Evolutionary conservation across 2,329 filamentous ascomycete species (phyloP).

Genomic region (Phyllosticta capitalensis): DNA sequence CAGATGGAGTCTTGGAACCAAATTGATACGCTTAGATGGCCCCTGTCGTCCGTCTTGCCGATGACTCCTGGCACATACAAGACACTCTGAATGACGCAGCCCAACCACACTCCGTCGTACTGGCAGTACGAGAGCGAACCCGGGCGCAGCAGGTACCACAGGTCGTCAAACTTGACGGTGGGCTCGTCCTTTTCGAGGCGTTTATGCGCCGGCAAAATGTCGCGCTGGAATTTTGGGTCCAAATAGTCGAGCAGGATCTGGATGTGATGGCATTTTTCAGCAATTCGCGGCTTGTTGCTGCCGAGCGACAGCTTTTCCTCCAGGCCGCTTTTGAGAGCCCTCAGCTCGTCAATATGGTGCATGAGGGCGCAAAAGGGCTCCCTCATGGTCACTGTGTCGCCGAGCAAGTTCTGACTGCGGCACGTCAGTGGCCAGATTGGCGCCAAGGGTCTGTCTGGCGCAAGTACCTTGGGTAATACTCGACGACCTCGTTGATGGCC

Average conservation of each 20-base stretch:
- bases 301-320: background rate
- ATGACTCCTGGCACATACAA: background rate
- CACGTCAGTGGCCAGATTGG: background rate
- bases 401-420: slow-evolving; percentile 5
- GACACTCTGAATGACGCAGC: slow-evolving; percentile 6
- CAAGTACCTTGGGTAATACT: slow-evolving; percentile 5
- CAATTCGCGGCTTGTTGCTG: background rate
- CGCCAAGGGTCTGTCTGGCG: background rate
- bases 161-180: slow-evolving; percentile 1
- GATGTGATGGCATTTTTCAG: slow-evolving; percentile 5
- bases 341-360: slow-evolving; percentile 7
- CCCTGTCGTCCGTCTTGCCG: background rate
- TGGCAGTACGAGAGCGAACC: background rate
- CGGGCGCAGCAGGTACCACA: slow-evolving; percentile 8
- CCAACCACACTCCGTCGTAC: background rate
- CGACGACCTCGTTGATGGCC: slow-evolving; percentile 5
- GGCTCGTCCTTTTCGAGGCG: slow-evolving; percentile 3
- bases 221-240: slow-evolving; percentile 2
- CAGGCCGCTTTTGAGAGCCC: background rate
- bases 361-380: slow-evolving; percentile 3
- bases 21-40: background rate
- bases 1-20: slow-evolving; percentile 8
- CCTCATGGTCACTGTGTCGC: slow-evolving; percentile 2
- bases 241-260: slow-evolving; percentile 5
- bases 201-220: background rate